Evolutionary conservation across 192 early-diverging fungal species (phyloP), one percentile per base, ranked within the genome.

Genomic region (Backusella psychrophila): DNA sequence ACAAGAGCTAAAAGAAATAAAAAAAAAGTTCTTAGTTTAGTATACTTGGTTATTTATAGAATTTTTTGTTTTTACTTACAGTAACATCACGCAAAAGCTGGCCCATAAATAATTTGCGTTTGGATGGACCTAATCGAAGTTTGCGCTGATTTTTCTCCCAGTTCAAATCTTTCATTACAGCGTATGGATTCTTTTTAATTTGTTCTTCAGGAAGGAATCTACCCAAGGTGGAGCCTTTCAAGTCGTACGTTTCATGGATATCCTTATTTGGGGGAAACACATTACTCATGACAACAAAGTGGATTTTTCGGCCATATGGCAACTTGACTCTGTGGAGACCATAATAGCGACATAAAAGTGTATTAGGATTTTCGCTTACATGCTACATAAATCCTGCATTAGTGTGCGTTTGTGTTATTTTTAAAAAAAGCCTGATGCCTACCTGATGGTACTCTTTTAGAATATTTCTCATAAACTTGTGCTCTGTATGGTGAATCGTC

Each of bases 241-340:
- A 86, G 80, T 99, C 98, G 77, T 94, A 99, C 49, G 91, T 94
- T 81, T 96, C 96, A 76, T 99, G 97, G 39, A 99, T 97, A 85
- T 99, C 98, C 83, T 96, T 93, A 88, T 96, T 95, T 7, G 96
- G 91, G 19, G 98, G 97, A 81, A 98, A 96, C 7, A 99, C 94
- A 78, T 99, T 99, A 76, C 93, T 96, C 98, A 99, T 99, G 39
- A 99, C 96, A 11, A 99, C 96, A 85, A 99, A 99, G 83, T 98
- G 97, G 69, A 99, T 95, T 82, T 98, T 98, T 44, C 90, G 85
- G 66, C 93, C 92, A 53, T 93, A 93, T 41, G 96, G 96, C 33
- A 97, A 85, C 83, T 98, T 98, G 49, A 98, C 94, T 71, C 98
- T 90, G 77, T 98, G 97, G 33, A 99, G 84, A 53, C 97, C 97